phyloP scores from a whole-genome alignment of 768 basidiomycete genomes.

The Mycena vitilis region DNA sequence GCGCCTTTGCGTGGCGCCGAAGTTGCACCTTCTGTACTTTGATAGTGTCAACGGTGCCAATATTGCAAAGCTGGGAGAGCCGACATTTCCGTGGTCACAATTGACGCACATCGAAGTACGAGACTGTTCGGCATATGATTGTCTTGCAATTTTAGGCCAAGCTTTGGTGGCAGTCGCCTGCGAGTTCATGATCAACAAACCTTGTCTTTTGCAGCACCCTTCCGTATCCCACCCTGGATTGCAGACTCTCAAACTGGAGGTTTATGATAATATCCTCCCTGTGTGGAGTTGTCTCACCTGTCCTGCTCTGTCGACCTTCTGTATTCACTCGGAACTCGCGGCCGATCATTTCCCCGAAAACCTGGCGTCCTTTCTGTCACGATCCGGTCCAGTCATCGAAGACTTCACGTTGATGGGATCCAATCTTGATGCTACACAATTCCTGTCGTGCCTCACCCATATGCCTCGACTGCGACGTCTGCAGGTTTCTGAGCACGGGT shows the following conservation, averaged over 20 bases:
- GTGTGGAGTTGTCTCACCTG: constrained; percentile 11
- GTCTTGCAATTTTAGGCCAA: neutral
- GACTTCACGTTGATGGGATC: neutral
- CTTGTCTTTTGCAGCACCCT: neutral
- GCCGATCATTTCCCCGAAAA: neutral
- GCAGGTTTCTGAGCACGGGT: neutral
- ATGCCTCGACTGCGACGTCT: constrained; percentile 16
- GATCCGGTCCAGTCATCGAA: constrained; percentile 7
- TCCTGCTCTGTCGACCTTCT: constrained; percentile 4
- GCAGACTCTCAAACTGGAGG: neutral
- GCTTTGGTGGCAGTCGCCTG: constrained; percentile 3
- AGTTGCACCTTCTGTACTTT: constrained; percentile 3
- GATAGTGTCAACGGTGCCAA: neutral
- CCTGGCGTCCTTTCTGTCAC: constrained; percentile 3
- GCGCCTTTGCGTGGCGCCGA: neutral
- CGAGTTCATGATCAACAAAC: neutral
- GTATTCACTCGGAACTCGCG: neutral
- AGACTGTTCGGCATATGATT: neutral
- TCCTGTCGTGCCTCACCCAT: constrained; percentile 2
- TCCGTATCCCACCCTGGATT: neutral
- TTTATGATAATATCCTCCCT: neutral
- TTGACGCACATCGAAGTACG: constrained; percentile 16
- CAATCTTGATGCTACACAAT: neutral
- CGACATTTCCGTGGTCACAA: constrained; percentile 11
- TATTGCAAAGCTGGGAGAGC: neutral